Evolutionary conservation across 345 rosid genomes (phyloP).

Genomic region (Dovyalis caffra): DNA sequence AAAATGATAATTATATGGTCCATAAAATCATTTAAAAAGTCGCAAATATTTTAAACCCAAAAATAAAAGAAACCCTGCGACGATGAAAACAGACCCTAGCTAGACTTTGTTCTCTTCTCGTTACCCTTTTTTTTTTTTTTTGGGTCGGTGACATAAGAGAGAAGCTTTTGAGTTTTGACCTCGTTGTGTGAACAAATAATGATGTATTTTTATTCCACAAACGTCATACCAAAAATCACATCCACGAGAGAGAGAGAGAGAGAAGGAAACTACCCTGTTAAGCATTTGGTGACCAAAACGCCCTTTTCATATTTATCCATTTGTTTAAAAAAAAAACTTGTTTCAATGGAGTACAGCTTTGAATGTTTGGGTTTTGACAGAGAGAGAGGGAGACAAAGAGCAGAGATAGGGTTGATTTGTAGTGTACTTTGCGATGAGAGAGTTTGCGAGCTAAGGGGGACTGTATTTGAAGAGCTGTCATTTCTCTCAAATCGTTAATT

Average conservation of each 20-base stretch:
- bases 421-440: constrained; percentile 10
- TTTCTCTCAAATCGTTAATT: constrained; percentile 30
- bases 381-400: constrained; percentile 23
- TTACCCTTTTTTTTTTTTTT: constrained; percentile 26
- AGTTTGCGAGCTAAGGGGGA: constrained; percentile 1
- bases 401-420: constrained; percentile 24
- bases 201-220: neutral
- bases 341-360: constrained; percentile 39
- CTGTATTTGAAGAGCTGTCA: constrained; percentile 39
- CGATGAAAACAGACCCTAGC: constrained; percentile 12
- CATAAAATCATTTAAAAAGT: constrained; percentile 6
- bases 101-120: constrained; percentile 29
- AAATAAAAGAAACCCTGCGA: neutral
- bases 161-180: neutral
- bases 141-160: constrained; percentile 32
- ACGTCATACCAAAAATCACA: neutral
- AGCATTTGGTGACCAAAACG: neutral
- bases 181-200: neutral
- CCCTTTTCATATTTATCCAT: neutral
- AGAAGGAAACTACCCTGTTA: neutral
- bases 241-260: neutral
- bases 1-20: constrained; percentile 3
- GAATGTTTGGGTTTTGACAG: constrained; percentile 34
- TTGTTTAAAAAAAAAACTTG: neutral
- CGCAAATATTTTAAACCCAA: neutral